Conservation (phyloP, 176 grass and related monocot species). For the Musa schizocarpa region DNA sequence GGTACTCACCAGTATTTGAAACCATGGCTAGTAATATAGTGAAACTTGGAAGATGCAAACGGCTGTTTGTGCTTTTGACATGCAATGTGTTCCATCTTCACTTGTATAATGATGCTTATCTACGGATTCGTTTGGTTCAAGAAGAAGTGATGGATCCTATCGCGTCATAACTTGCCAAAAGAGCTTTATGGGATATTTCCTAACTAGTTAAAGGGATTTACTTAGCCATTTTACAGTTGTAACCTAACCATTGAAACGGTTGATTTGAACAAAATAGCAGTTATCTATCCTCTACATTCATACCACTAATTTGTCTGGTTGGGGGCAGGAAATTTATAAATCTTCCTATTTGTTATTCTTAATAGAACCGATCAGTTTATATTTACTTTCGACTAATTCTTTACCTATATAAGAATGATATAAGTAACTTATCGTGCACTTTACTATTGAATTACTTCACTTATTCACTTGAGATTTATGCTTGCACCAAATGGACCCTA, state of each 20-base stretch:
- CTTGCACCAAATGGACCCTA: neutral
- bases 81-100: no score
- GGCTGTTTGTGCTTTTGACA: no score
- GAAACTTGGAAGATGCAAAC: no score
- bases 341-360: neutral
- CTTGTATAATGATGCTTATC: no score
- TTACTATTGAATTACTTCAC: neutral
- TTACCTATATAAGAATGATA: no score
- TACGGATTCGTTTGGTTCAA: no score
- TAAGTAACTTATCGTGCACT: neutral
- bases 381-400: no score
- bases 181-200: neutral
- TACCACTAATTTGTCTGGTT: neutral
- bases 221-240: neutral
- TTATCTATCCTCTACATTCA: neutral
- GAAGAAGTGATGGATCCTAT: neutral
- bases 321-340: neutral
- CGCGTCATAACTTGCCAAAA: neutral
- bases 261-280: neutral
- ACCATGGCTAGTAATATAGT: no score
- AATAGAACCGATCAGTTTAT: neutral
- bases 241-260: neutral
- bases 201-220: neutral
- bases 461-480: neutral
- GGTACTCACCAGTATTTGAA: no score